A percentile compares a stretch with the other conserved stretches of the same genome.
Evolutionary conservation across 208 protist genomes (phyloP).

Genomic region (Trypanosoma brucei): DNA sequence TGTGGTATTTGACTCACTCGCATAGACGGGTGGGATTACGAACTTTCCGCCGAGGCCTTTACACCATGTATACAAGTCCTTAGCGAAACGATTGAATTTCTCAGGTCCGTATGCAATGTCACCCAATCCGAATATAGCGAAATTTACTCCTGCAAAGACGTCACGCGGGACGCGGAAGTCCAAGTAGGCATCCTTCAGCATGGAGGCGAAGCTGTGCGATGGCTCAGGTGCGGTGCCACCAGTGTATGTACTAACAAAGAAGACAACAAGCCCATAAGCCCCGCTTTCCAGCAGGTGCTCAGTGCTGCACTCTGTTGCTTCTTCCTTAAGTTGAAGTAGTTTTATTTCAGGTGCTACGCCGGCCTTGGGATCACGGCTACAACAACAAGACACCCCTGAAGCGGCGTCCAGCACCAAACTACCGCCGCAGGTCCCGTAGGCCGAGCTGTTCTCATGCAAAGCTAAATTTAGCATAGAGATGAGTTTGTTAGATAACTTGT

Average conservation of each 20-base stretch:
- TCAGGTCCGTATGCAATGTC: constrained; percentile 73
- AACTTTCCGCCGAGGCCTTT: constrained; percentile 67
- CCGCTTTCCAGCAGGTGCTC: constrained; percentile 47
- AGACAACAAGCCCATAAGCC: constrained; percentile 46
- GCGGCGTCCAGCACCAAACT: neutral
- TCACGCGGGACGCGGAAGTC: constrained; percentile 80
- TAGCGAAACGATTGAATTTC: constrained; percentile 79
- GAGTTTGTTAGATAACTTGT: constrained; percentile 59
- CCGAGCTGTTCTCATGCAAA: constrained; percentile 6
- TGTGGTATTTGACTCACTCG: constrained; percentile 48
- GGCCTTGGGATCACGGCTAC: neutral
- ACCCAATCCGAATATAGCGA: constrained; percentile 86
- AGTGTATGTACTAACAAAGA: constrained; percentile 79
- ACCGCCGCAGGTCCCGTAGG: neutral
- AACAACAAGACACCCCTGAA: neutral
- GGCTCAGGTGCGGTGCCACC: constrained; percentile 63
- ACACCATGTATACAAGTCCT: constrained; percentile 69
- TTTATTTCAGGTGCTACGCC: constrained; percentile 10
- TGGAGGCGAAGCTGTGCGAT: constrained; percentile 51
- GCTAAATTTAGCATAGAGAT: constrained; percentile 27
- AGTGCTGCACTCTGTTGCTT: constrained; percentile 25
- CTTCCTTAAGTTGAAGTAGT: constrained; percentile 21
- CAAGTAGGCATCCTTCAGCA: constrained; percentile 74
- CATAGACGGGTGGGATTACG: constrained; percentile 74
- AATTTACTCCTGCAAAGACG: constrained; percentile 46